These are phyloP conservation scores for Coniochaeta prunicola DNA, from an alignment of 2,329 filamentous ascomycete species.

Conservation along the genomic window DNA sequence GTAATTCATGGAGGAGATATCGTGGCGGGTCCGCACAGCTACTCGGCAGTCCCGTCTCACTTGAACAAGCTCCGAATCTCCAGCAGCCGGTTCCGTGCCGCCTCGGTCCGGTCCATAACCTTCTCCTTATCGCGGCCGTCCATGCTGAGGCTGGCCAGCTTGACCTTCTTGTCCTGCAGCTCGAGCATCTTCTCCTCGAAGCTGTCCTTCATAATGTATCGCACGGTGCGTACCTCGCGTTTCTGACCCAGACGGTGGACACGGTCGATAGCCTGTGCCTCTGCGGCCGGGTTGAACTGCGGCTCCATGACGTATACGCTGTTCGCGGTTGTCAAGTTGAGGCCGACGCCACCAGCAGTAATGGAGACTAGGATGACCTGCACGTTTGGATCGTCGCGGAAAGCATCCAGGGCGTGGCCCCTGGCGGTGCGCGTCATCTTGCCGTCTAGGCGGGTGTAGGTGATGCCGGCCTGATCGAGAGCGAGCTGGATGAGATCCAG, in stretches of 20 bases:
- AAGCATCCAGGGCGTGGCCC: constrained; percentile 66
- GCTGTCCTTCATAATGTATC: constrained; percentile 83
- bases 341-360: constrained; percentile 81
- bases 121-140: constrained; percentile 51
- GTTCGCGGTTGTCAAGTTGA: constrained; percentile 82
- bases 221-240: constrained; percentile 75
- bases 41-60: background rate
- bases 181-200: constrained; percentile 93
- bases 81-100: constrained; percentile 30
- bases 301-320: constrained; percentile 97
- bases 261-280: constrained; percentile 89
- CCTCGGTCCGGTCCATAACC: constrained; percentile 36
- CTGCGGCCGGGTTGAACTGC: constrained; percentile 91
- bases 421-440: constrained; percentile 74
- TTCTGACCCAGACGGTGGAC: constrained; percentile 89
- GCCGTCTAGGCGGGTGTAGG: constrained; percentile 78
- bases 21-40: background rate
- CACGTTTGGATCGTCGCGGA: constrained; percentile 64
- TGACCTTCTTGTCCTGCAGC: constrained; percentile 87
- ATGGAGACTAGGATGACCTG: constrained; percentile 87
- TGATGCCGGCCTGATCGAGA: constrained; percentile 58
- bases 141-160: constrained; percentile 82
- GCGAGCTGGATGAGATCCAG: constrained; percentile 87
- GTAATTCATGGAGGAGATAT: background rate
- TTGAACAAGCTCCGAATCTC: constrained; percentile 51